Evolutionary conservation across 805 yeast genomes (phyloP).

Genomic region (Ogataea glucozyma): DNA sequence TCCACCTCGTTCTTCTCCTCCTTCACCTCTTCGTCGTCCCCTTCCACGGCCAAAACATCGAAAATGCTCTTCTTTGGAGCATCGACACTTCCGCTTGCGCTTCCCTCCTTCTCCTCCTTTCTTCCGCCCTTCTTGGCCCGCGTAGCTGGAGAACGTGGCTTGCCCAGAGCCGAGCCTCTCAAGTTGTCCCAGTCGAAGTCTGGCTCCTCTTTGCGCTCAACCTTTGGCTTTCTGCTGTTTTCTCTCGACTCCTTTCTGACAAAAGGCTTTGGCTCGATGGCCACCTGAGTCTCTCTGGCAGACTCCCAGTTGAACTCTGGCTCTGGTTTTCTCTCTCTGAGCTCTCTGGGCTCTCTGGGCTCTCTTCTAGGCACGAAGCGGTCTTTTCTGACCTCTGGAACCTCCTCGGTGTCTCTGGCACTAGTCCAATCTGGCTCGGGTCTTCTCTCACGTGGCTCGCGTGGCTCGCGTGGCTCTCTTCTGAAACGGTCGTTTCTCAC

Average conservation of each 20-base stretch:
- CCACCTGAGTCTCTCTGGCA: constrained; percentile 37
- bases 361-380: constrained; percentile 31
- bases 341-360: constrained; percentile 13
- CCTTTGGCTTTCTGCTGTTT: constrained; percentile 10
- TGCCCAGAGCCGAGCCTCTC: constrained; percentile 28
- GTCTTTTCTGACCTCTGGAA: constrained; percentile 3
- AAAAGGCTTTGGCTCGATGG: constrained; percentile 23
- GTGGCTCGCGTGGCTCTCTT: constrained; percentile 31
- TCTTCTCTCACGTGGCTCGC: constrained; percentile 46
- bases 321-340: constrained; percentile 36
- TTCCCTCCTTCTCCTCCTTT: constrained; percentile 24
- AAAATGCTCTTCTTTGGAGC: constrained; percentile 46
- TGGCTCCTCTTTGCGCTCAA: constrained; percentile 20
- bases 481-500: constrained; percentile 25
- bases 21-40: constrained; percentile 47
- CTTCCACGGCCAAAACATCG: constrained; percentile 52
- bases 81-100: constrained; percentile 29
- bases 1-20: constrained; percentile 26
- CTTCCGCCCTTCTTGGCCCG: constrained; percentile 5
- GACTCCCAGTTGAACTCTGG: constrained; percentile 47
- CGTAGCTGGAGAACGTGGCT: constrained; percentile 6
- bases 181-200: constrained; percentile 25
- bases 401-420: constrained; percentile 39
- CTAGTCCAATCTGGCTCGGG: constrained; percentile 61
- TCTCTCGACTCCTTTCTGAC: constrained; percentile 16